Base-by-base conservation (phyloP, 768 basidiomycete species). In the Leccinellum luteum region DNA sequence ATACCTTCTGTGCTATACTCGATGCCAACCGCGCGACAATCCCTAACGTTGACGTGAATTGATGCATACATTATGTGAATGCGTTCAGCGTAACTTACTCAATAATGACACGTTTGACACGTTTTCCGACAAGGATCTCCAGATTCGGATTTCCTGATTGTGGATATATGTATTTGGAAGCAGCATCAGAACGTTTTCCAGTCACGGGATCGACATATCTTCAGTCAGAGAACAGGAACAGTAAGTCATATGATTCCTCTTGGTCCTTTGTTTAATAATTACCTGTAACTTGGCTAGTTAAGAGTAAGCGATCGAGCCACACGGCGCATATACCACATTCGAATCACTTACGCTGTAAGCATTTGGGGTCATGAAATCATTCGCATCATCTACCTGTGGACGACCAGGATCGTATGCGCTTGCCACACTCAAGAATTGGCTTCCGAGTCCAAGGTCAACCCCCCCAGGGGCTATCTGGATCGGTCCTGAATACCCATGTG, bases 161-260 rank as follows among this genome's bases (percentile, higher is more conserved):
- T 28, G 71, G 68, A 56, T 76, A 78, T 14, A 78, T 48, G 57
- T 72, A 73, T 54, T 67, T 38, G 28, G 77, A 76, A 12, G 66
- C 66, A 12, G 65, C 55, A 51, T 71, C 69, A 6, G 59, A 69
- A 14, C 69, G 69, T 19, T 45, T 60, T 34, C 70, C 70, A 3
- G 76, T 82, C 31, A 71, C 66, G 3, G 61, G 68, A 57, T 81
- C 75, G 15, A 87, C 74, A 63, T 82, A 88, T 64, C 86, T 88
- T 21, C 6, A 10, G 10, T 34, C 12, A 35, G 2, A 19, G n/a
- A 21, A 23, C 6, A 9, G 21, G n/a, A 21, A 23, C 6, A 9
- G 21, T 13, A 6, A 35, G 17, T 38, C 10, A 3, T 45, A 14
- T 1, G 9, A 23, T 45, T 45, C 25, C 0, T 9, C 6, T n/a